Percentiles rank a stretch among this genome's conserved stretches.
Conservation (phyloP, 1,284 basidiomycete genomes). For the Sporisorium sorghi region DNA sequence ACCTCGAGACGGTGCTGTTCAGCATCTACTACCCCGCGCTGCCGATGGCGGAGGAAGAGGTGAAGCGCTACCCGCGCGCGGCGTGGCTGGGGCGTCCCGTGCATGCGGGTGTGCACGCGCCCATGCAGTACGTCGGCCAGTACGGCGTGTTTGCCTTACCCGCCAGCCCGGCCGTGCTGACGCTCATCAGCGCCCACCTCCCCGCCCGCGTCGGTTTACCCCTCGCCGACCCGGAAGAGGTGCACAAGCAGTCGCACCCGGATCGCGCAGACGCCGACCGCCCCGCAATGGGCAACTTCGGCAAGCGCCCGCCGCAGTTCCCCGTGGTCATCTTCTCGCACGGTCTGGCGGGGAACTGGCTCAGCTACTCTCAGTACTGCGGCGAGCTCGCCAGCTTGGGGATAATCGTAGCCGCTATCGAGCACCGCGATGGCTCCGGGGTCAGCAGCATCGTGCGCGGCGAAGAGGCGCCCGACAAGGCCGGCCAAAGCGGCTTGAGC, state of each 20-base stretch:
- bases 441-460: conserved; percentile 69
- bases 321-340: conserved; percentile 62
- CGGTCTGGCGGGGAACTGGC: conserved; percentile 60
- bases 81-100: conserved; percentile 60
- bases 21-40: conserved; percentile 58
- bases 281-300: conserved; percentile 38
- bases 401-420: conserved; percentile 71
- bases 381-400: conserved; percentile 60
- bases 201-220: conserved; percentile 48
- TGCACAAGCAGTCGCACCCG: conserved; percentile 15
- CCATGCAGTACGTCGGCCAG: conserved; percentile 57
- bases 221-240: conserved; percentile 47
- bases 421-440: conserved; percentile 73
- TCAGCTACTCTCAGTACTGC: conserved; percentile 63
- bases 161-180: conserved; percentile 50
- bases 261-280: conserved; percentile 13
- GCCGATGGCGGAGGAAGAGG: conserved; percentile 17
- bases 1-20: conserved; percentile 61
- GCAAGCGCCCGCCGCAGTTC: conserved; percentile 43
- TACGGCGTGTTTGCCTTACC: conserved; percentile 53
- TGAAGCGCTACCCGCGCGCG: conserved; percentile 33
- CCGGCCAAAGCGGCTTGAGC: not conserved
- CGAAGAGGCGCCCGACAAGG: conserved; percentile 33
- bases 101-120: conserved; percentile 34
- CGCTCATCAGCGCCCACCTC: conserved; percentile 38